Percentiles rank a stretch among this genome's conserved stretches.
phyloP scores from a whole-genome alignment of 2,329 filamentous ascomycete species.

The Aspergillus versicolor region DNA sequence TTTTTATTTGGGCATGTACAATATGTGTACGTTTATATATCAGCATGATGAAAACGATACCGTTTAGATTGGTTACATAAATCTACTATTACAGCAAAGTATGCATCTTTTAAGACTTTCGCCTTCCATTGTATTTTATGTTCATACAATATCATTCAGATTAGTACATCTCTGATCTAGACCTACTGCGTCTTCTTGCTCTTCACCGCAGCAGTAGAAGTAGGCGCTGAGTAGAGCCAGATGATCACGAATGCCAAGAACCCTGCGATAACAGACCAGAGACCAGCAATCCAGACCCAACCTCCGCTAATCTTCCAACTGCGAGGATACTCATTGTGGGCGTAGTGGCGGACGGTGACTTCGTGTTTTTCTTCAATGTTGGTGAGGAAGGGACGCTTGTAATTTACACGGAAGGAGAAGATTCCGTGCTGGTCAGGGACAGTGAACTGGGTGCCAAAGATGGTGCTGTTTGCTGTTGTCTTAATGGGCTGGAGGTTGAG shows the following conservation, averaged over 20 bases:
- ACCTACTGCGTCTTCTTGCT: slow-evolving; percentile 50
- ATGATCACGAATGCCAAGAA: slow-evolving; percentile 82
- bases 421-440: slow-evolving; percentile 97
- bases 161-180: slow-evolving; percentile 17
- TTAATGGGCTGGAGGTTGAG: slow-evolving; percentile 64
- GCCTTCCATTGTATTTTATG: not conserved
- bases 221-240: slow-evolving; percentile 77
- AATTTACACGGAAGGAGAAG: slow-evolving; percentile 97
- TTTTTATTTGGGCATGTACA: not conserved
- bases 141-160: slow-evolving; percentile 20
- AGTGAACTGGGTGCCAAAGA: slow-evolving; percentile 73
- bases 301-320: slow-evolving; percentile 87
- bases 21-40: slow-evolving; percentile 1
- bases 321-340: slow-evolving; percentile 93
- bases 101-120: not conserved
- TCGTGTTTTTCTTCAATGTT: slow-evolving; percentile 91
- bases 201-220: slow-evolving; percentile 29
- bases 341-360: slow-evolving; percentile 92
- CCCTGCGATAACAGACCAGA: slow-evolving; percentile 77
- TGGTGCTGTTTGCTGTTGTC: slow-evolving; percentile 65
- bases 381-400: slow-evolving; percentile 90
- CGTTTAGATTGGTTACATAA: too few relatives aligned
- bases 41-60: not conserved
- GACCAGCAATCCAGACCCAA: slow-evolving; percentile 91
- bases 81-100: not conserved